phyloP scores from a whole-genome alignment of 1,284 basidiomycete species.

The Leccinum pachyderme region DNA sequence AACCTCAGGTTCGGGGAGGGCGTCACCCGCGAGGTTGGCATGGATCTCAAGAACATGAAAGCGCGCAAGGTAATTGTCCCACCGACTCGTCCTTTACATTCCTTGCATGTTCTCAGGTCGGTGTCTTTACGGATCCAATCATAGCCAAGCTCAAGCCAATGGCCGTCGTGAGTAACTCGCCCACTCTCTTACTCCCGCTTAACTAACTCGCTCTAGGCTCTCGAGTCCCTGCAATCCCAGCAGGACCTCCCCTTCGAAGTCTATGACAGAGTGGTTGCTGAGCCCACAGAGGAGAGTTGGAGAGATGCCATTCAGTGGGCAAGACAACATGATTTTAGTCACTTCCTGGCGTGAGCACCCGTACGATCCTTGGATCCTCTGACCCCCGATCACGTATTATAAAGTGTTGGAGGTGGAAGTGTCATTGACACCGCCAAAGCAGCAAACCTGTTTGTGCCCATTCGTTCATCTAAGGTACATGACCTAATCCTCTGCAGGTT shows the following conservation, averaged over 20 bases:
- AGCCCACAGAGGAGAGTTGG: constrained; percentile 92
- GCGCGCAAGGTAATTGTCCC: constrained; percentile 62
- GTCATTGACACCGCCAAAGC: constrained; percentile 96
- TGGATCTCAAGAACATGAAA: constrained; percentile 91
- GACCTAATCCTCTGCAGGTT: constrained; percentile 46
- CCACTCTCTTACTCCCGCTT: not conserved
- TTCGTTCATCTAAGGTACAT: not conserved
- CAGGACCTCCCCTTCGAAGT: constrained; percentile 78
- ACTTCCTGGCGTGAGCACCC: constrained; percentile 78
- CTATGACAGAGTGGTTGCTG: constrained; percentile 82
- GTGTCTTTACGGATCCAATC: constrained; percentile 90
- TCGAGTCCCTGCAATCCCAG: constrained; percentile 74
- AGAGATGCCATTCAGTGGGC: constrained; percentile 88
- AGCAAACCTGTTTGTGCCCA: constrained; percentile 73
- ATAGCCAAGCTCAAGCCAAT: constrained; percentile 82
- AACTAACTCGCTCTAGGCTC: constrained; percentile 46
- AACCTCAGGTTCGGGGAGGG: constrained; percentile 89
- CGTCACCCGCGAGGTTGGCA: constrained; percentile 88
- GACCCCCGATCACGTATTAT: constrained; percentile 1
- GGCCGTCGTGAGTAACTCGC: constrained; percentile 57
- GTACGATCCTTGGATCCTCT: constrained; percentile 3
- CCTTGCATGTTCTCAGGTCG: constrained; percentile 58
- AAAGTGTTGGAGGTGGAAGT: constrained; percentile 88
- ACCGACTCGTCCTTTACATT: not conserved
- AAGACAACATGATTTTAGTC: constrained; percentile 82